Evolutionary conservation across 345 rosid genomes (phyloP), one percentile per base, ranked within the genome.

Genomic region (Barbarea vulgaris): DNA sequence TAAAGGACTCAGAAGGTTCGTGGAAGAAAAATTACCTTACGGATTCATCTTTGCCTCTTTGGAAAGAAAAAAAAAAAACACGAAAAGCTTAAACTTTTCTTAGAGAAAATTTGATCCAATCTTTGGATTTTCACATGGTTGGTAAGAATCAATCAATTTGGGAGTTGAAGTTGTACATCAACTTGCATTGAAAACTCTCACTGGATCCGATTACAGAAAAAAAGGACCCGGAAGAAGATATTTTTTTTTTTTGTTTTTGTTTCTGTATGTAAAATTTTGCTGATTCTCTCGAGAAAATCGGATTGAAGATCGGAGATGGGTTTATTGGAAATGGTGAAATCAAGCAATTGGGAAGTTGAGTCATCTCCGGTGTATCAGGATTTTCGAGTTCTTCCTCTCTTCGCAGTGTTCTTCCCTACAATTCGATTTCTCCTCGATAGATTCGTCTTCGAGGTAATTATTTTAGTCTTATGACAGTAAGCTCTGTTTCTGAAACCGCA

Each of bases 351-450:
- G 97, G 96, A 88, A 22, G 69, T 68, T 4, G 98, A 95, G 69
- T 85, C 97, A 22, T 85, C 81, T 77, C 96, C 98, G 34, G 85
- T 75, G 46, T 92, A 83, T 72, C 77, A 79, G 12, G 99, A 95
- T 78, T 90, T 87, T 83, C 61, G 78, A 31, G 77, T 83, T 72
- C 90, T 95, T 68, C 99, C 93, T 28, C 37, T 89, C 27, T 90
- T 90, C 36, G 90, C 82, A 31, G 79, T 92, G 57, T 85, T 87
- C 85, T 95, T 92, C 74, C 93, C 89, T 31, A 44, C 83, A 39
- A 80, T 86, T 79, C 89, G 99, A 4, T 90, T 90, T 86, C 84
- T 92, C 42, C 97, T 95, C 61, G 97, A 92, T 57, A 88, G 93
- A 84, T 83, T 88, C 81, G 85, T 92, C 28, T 92, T 90, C 76